Percentiles rank a stretch among this genome's conserved stretches.
Conservation (phyloP, 2,329 filamentous ascomycete species). For the Aspergillus nomiae region DNA sequence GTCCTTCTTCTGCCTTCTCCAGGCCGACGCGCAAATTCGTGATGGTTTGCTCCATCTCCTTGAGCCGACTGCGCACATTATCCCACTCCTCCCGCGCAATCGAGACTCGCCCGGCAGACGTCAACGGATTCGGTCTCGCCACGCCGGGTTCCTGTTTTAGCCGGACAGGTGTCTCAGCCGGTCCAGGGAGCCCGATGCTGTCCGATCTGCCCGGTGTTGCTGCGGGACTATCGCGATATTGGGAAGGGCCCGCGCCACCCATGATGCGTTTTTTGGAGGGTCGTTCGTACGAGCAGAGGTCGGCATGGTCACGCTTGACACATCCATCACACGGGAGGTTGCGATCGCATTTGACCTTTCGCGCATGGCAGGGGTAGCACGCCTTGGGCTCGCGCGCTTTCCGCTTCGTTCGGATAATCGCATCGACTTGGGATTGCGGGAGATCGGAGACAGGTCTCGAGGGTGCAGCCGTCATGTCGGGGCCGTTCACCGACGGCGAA, state of each 20-base stretch:
- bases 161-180: slow-evolving; percentile 24
- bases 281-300: slow-evolving; percentile 52
- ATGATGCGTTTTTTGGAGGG: slow-evolving; percentile 48
- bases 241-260: slow-evolving; percentile 21
- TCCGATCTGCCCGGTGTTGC: slow-evolving; percentile 10
- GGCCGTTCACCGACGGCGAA: slow-evolving; percentile 27
- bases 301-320: slow-evolving; percentile 52
- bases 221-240: slow-evolving; percentile 25
- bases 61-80: slow-evolving; percentile 43
- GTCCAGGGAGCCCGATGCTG: slow-evolving; percentile 14
- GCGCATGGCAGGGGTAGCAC: slow-evolving; percentile 49
- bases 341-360: slow-evolving; percentile 54
- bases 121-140: slow-evolving; percentile 13
- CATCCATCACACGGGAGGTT: slow-evolving; percentile 53
- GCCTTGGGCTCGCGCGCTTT: slow-evolving; percentile 52
- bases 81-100: slow-evolving; percentile 49
- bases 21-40: slow-evolving; percentile 41
- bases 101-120: slow-evolving; percentile 32
- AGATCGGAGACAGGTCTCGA: slow-evolving; percentile 41
- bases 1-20: slow-evolving; percentile 38
- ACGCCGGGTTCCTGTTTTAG: slow-evolving; percentile 28
- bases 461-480: slow-evolving; percentile 26
- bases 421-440: slow-evolving; percentile 49
- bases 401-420: slow-evolving; percentile 50
- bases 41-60: slow-evolving; percentile 47